These are phyloP conservation scores for Fagopyrum esculentum DNA, from an alignment of 148 eudicot genomes.

Conservation along the genomic window DNA sequence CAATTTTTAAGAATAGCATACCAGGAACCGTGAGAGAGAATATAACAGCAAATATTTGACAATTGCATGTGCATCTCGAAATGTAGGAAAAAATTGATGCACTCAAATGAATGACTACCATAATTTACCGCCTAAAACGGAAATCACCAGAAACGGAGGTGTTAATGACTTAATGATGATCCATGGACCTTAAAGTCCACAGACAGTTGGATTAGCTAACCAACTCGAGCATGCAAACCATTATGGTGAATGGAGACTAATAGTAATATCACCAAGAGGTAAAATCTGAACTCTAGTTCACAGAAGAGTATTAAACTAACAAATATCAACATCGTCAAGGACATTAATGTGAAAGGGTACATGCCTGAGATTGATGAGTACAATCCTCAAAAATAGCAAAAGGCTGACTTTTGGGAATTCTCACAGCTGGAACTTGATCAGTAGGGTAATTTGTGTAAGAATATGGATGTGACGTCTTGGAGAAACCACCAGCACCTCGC, in stretches of 20 bases:
- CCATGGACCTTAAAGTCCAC: neutral
- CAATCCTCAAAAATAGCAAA: constrained; percentile 76
- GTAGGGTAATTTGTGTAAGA: constrained; percentile 52
- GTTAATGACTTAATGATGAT: neutral
- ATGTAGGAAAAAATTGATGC: neutral
- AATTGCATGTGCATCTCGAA: neutral
- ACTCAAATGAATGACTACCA: neutral
- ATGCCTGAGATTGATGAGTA: constrained; percentile 79
- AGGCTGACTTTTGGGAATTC: constrained; percentile 65
- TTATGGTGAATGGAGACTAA: neutral
- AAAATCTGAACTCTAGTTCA: neutral
- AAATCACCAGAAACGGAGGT: neutral
- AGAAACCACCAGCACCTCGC: constrained; percentile 96
- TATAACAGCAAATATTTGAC: neutral
- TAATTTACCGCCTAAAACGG: neutral
- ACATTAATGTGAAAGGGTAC: constrained; percentile 15
- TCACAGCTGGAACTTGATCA: constrained; percentile 35
- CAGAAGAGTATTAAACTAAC: neutral
- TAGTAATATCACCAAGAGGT: neutral
- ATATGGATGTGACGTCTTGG: constrained; percentile 57
- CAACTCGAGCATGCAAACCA: neutral
- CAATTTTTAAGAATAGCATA: neutral
- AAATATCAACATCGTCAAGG: neutral
- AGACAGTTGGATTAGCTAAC: neutral
- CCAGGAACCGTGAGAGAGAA: neutral